phyloP scores from a whole-genome alignment of 1,139 yeast species.

The Yamadazyma aaseri region DNA sequence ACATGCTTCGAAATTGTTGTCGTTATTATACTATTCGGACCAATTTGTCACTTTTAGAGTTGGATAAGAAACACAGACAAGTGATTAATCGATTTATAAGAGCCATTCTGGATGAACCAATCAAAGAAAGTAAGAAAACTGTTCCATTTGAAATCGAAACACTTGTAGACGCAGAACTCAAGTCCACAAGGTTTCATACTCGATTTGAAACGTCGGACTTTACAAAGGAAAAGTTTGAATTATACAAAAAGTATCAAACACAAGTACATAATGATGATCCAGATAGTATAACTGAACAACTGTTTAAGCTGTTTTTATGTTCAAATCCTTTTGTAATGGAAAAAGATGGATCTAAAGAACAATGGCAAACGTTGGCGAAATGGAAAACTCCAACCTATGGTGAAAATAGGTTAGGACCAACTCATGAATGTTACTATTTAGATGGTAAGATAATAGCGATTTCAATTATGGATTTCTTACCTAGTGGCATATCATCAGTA shows the following conservation, averaged over 20 bases:
- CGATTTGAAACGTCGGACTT: slow-evolving; percentile 53
- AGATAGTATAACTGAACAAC: slow-evolving; percentile 39
- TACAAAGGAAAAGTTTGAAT: slow-evolving; percentile 58
- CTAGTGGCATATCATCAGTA: slow-evolving; percentile 76
- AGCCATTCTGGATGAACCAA: slow-evolving; percentile 22
- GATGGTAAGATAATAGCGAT: slow-evolving; percentile 68
- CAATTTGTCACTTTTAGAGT: slow-evolving; percentile 38
- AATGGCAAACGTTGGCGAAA: slow-evolving; percentile 31
- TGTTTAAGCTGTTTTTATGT: slow-evolving; percentile 69
- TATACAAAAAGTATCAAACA: slow-evolving; percentile 71
- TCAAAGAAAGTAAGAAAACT: slow-evolving; percentile 14
- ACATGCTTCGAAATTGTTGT: slow-evolving; percentile 72
- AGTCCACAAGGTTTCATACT: slow-evolving; percentile 43
- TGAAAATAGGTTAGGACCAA: slow-evolving; percentile 40
- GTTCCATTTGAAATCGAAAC: slow-evolving; percentile 17
- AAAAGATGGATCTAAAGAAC: slow-evolving; percentile 21
- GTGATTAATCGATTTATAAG: slow-evolving; percentile 61
- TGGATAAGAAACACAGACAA: slow-evolving; percentile 67
- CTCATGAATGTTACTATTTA: slow-evolving; percentile 76
- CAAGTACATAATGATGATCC: slow-evolving; percentile 63
- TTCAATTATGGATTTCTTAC: slow-evolving; percentile 76
- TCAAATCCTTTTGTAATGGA: slow-evolving; percentile 54
- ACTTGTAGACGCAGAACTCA: slow-evolving; percentile 23
- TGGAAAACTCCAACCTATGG: slow-evolving; percentile 26
- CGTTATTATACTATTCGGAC: slow-evolving; percentile 81